Evolutionary conservation across 306 rosid genomes (phyloP).

Genomic region (Dryas drummondii): DNA sequence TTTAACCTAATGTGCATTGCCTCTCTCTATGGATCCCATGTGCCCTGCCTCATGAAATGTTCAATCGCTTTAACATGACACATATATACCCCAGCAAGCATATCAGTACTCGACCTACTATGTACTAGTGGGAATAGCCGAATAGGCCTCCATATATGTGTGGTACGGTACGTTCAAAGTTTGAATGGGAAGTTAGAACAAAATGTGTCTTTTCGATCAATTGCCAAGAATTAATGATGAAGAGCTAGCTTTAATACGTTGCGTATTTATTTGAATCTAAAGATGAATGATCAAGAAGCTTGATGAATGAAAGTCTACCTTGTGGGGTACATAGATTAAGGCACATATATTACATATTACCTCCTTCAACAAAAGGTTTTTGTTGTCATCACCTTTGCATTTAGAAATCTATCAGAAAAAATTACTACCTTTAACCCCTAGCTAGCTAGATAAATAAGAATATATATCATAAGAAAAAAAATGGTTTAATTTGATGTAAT

Average conservation of each 20-base stretch:
- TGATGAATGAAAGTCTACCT: not conserved
- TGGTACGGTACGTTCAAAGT: not conserved
- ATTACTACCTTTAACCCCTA: not conserved
- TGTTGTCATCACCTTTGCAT: not conserved
- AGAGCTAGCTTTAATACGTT: not conserved
- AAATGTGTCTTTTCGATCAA: conserved; percentile 10
- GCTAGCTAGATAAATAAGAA: too few species aligned
- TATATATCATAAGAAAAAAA: too few species aligned
- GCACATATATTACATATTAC: not conserved
- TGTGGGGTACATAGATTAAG: not conserved
- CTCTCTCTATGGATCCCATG: not conserved
- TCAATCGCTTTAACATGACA: conserved; percentile 9
- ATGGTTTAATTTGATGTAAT: too few species aligned
- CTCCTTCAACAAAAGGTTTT: conserved; percentile 3
- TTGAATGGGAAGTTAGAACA: not conserved
- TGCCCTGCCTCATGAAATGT: conserved; percentile 14
- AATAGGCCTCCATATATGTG: too few species aligned
- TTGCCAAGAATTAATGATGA: not conserved
- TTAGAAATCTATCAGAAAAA: not conserved
- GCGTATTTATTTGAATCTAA: not conserved
- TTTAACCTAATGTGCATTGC: conserved; percentile 25
- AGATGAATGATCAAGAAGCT: not conserved
- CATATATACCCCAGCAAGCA: not conserved
- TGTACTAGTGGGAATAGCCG: too few species aligned
- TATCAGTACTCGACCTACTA: not conserved